Evolutionary conservation across 139 green algal species (phyloP).

Genomic region (Volvox reticuliferus): DNA sequence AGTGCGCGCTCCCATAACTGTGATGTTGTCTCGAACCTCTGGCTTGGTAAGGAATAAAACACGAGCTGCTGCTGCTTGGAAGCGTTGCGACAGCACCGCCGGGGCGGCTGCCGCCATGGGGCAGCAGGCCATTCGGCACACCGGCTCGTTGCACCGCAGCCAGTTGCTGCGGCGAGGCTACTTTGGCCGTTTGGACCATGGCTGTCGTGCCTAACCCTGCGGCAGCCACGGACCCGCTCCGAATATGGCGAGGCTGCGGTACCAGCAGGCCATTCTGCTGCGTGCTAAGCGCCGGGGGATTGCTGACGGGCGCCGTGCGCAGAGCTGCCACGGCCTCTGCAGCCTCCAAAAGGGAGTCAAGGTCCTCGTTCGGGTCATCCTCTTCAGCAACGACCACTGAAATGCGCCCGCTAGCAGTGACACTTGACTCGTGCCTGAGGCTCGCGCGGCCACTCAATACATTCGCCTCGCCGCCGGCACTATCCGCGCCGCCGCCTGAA

Average conservation of each 20-base stretch:
- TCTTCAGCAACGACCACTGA: background rate
- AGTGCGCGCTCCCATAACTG: background rate
- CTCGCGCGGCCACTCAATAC: background rate
- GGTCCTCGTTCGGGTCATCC: constrained; percentile 1
- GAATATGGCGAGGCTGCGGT: constrained; percentile 9
- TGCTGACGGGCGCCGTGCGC: constrained; percentile 19
- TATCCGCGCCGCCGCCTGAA: constrained; percentile 3
- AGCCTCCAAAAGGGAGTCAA: constrained; percentile 38
- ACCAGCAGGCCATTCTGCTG: background rate
- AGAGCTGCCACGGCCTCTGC: constrained; percentile 43
- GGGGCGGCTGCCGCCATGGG: constrained; percentile 8
- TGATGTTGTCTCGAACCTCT: background rate
- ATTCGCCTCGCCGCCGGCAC: background rate
- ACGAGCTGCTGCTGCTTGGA: constrained; percentile 19
- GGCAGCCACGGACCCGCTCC: background rate
- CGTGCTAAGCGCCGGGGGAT: background rate
- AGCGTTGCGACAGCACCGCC: background rate
- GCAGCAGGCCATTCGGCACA: constrained; percentile 33
- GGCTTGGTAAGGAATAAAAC: background rate
- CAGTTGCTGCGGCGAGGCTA: constrained; percentile 35
- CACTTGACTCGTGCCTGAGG: background rate
- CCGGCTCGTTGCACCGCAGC: background rate
- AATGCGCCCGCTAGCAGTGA: background rate
- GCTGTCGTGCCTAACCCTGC: background rate
- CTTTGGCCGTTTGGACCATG: constrained; percentile 29